Evolutionary conservation across 2,329 filamentous ascomycete genomes (phyloP), one percentile per base, ranked within the genome.

Genomic region (Pestalotiopsis sp.): DNA sequence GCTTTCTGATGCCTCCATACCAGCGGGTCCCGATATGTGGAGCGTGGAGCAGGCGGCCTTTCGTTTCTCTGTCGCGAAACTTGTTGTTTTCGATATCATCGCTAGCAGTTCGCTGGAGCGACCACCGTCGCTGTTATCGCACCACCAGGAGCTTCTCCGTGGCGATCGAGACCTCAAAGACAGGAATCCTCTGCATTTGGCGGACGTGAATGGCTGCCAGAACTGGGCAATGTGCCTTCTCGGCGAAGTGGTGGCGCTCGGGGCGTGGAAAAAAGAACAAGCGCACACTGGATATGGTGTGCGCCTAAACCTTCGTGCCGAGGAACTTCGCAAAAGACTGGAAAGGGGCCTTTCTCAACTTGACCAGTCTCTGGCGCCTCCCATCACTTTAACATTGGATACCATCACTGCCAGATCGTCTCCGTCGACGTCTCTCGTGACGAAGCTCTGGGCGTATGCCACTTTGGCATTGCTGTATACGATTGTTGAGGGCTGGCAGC

Each of bases 161-260:
- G n/a, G n/a, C 20, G 62, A 49, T 20, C 38, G 56, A 69, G 71
- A 23, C 77, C 79, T 6, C 73, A 75, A 12, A 78, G 20, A 25
- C 41, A 65, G n/a, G 74, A 0, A 78, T 77, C 1, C 76, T 85
- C 57, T 79, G 80, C 65, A 80, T 90, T 68, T 83, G 86, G 62
- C 62, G 4, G 82, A 85, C 36, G 84, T 88, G 63, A 77, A 87
- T 52, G 89, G 89, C 1, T 81, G 87, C 69, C 80, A 86, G 58
- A 90, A 90, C 75, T 88, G 87, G 86, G 83, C 84, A 0, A 72
- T 91, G 62, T 77, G 86, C 61, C 78, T 83, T n/a, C 82, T 91
- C 57, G 85, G 84, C 12, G 83, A 88, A 27, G 84, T 89, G 60
- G 80, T 87, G 14, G 76, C 81, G 0, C 80, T 91, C 7, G 83